Evolutionary conservation across 768 basidiomycete genomes (phyloP).

Genomic region (Scleroderma citrinum): DNA sequence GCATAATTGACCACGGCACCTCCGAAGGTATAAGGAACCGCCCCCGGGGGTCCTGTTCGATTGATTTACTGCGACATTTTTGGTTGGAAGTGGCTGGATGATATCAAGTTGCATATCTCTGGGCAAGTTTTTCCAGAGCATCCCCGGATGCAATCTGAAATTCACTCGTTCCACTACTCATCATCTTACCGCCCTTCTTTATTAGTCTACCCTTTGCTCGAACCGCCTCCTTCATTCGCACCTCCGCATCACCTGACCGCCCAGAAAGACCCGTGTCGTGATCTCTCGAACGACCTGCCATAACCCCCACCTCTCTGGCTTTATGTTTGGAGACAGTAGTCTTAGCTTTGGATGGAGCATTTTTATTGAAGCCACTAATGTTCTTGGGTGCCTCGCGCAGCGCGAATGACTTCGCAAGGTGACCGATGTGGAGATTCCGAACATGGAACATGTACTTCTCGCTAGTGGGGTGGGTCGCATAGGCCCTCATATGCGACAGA

Average conservation of each 20-base stretch:
- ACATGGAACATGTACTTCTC: constrained; percentile 98
- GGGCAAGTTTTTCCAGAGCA: constrained; percentile 56
- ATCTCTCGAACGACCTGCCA: constrained; percentile 15
- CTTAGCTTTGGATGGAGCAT: constrained; percentile 5
- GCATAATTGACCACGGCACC: too few relatives aligned
- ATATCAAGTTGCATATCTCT: constrained; percentile 11
- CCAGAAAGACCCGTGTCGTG: constrained; percentile 32
- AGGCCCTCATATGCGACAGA: constrained; percentile 90
- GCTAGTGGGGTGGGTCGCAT: constrained; percentile 91
- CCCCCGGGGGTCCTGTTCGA: too few relatives aligned
- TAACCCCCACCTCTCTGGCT: constrained; percentile 2
- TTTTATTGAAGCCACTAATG: constrained; percentile 24
- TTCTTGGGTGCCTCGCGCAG: constrained; percentile 74
- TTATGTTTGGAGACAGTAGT: not conserved
- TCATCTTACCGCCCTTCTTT: constrained; percentile 75
- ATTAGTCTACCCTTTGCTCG: constrained; percentile 75
- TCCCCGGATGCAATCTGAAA: constrained; percentile 71
- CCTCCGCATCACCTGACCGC: constrained; percentile 53
- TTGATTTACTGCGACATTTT: too few relatives aligned
- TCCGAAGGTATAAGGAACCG: too few relatives aligned
- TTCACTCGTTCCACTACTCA: constrained; percentile 60
- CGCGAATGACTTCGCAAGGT: constrained; percentile 88
- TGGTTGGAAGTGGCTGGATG: too few relatives aligned
- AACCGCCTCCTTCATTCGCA: constrained; percentile 82
- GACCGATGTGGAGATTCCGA: constrained; percentile 89